Base-by-base conservation (phyloP, 805 yeast genomes). In the Kodamaea kaohsiungensis region DNA sequence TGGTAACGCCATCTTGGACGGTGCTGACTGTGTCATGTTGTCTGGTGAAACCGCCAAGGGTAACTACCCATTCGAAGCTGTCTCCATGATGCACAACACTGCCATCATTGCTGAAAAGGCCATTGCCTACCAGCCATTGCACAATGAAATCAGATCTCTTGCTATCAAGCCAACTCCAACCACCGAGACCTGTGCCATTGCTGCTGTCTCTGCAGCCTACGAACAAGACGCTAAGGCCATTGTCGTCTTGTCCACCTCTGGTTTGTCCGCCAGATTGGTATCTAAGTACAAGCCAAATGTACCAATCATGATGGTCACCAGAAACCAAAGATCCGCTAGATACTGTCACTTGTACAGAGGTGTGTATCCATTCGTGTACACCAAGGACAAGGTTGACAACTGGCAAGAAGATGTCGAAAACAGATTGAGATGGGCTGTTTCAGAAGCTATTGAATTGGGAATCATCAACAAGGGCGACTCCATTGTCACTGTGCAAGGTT, bases 1-100 rank as follows among this genome's bases (percentile, higher is more conserved):
- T 61, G 99, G 99, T 80, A 95, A 95, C 79, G 99, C 99, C 66
- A 89, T 95, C 64, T 84, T 95, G 73, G 99, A 95, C 72, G 99
- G 99, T 80, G 98, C 98, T 69, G 99, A 95, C 82, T 95, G 99
- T 89, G 98, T 95, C 73, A 95, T 95, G 99, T 85, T 95, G 75
- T 89, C 96, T 55, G 99, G 99, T 76, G 99, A 95, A 83, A 95
- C 99, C 67, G 99, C 99, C 71, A 95, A 95, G 87, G 99, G 99
- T 83, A 86, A 86, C 84, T 95, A 95, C 83, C 99, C 99, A 75
- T 76, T 87, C 60, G 96, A 95, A 82, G 97, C 99, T 60, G 99
- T 95, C 62, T 83, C 92, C 64, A 92, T 95, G 92, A 95, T 95
- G 99, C 97, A 92, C 80, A 93, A 92, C 83, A 95, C 98, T 61